These are phyloP conservation scores for Guadua angustifolia DNA, from an alignment of 176 grass and related monocot species.

Conservation along the genomic window DNA sequence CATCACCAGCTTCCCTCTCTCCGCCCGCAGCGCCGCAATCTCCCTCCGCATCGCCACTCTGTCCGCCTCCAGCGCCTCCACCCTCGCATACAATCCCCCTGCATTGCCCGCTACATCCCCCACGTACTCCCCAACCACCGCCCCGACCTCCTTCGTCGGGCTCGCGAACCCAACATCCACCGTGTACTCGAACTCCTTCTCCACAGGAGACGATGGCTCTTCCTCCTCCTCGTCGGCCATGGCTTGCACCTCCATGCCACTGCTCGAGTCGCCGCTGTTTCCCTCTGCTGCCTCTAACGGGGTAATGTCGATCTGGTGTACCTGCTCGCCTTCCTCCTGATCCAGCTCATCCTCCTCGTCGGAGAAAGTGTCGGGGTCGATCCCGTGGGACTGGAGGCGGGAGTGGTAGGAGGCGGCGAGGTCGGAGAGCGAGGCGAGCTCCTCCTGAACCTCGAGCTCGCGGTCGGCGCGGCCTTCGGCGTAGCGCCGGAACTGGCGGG, in stretches of 20 bases:
- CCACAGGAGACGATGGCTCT: conserved; percentile 21
- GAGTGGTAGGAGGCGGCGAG: conserved; percentile 59
- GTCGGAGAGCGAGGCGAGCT: conserved; percentile 64
- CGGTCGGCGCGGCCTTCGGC: conserved; percentile 63
- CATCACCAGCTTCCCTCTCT: conserved; percentile 74
- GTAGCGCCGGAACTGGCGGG: conserved; percentile 71
- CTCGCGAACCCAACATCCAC: conserved; percentile 54
- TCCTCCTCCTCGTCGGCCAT: conserved; percentile 9
- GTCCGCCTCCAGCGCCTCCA: conserved; percentile 75
- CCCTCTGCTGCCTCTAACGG: neutral
- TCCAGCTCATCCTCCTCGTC: conserved; percentile 50
- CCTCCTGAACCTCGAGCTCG: conserved; percentile 74
- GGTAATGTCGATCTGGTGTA: conserved; percentile 34
- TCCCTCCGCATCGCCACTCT: conserved; percentile 61
- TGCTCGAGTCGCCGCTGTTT: conserved; percentile 1
- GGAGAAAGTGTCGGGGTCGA: conserved; percentile 62
- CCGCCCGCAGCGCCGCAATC: conserved; percentile 58
- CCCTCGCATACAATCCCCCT: conserved; percentile 55
- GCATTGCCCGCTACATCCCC: conserved; percentile 20
- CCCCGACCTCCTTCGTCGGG: conserved; percentile 41
- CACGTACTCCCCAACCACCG: conserved; percentile 45
- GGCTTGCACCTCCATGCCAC: conserved; percentile 40
- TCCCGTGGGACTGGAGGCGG: conserved; percentile 66
- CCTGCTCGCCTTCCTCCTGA: conserved; percentile 28
- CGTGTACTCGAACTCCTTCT: conserved; percentile 61